Evolutionary conservation across 495 filamentous ascomycete species (phyloP), one percentile per base, ranked within the genome.

Genomic region (Lepidopterella palustris): DNA sequence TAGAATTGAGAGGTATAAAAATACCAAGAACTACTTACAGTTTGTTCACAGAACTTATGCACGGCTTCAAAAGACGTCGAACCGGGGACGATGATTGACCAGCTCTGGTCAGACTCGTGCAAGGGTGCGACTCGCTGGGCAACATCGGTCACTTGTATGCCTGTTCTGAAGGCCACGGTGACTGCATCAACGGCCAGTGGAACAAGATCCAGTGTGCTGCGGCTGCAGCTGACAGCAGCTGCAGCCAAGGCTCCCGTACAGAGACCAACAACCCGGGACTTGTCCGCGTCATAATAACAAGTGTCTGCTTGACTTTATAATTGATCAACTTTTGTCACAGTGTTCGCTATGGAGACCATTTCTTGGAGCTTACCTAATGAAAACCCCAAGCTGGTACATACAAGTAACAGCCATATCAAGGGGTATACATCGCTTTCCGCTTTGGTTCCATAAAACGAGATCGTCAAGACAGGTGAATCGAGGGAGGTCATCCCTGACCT

Each of bases 61-160:
- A n/a, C n/a, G n/a, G n/a, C n/a, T n/a, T n/a, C n/a, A n/a, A n/a
- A n/a, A n/a, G n/a, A n/a, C n/a, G 69, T 72, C 4, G 72, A 65
- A 29, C 72, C 72, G 15, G 78, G 68, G 26, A 81, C 69, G 54
- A 79, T 73, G 57, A 78, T 78, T 1, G 80, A 80, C 81, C 81
- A 85, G 60, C 72, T 77, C 35, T 78, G 72, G n/a, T 25, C 10
- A 25, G 8, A n/a, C 11, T 10, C 10, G 4, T 55, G 26, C 4
- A n/a, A 8, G 25, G 25, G 25, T 26, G n/a, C 32, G 24, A 49
- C 9, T 13, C 23, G 8, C 11, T 6, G 9, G 11, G 11, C 29
- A 15, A 18, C 15, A 13, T 48, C 15, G 9, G 8, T 28, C 11
- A 28, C 29, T 4, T 51, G 53, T 4, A 48, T 13, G 24, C 31